These are phyloP conservation scores for Discostella pseudostelligera DNA, from an alignment of 108 stramenopile species.

Conservation along the genomic window DNA sequence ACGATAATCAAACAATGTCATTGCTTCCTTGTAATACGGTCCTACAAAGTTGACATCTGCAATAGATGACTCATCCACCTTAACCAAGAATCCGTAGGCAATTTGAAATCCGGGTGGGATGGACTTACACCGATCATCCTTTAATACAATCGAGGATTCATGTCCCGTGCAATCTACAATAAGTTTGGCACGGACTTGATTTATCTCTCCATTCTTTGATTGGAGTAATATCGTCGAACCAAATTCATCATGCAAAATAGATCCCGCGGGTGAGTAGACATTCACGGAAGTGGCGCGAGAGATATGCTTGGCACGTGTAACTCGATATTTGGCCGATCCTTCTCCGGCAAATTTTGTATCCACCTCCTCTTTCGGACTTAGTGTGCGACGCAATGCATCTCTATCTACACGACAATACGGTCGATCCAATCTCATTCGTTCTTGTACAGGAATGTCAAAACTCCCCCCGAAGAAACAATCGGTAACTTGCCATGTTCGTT, in stretches of 20 bases:
- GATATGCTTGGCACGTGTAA: slow-evolving; percentile 65
- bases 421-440: slow-evolving; percentile 71
- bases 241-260: slow-evolving; percentile 62
- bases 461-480: slow-evolving; percentile 94
- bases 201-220: slow-evolving; percentile 48
- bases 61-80: slow-evolving; percentile 65
- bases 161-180: slow-evolving; percentile 92
- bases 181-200: slow-evolving; percentile 73
- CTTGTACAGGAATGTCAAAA: slow-evolving; percentile 74
- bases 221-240: slow-evolving; percentile 62
- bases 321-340: slow-evolving; percentile 44
- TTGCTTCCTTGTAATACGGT: slow-evolving; percentile 91
- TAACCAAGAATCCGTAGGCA: slow-evolving; percentile 88
- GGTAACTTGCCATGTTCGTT: slow-evolving; percentile 80
- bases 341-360: slow-evolving; percentile 22
- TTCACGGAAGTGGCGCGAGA: slow-evolving; percentile 71
- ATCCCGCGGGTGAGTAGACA: slow-evolving; percentile 70
- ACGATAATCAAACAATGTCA: slow-evolving; percentile 96
- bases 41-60: slow-evolving; percentile 56
- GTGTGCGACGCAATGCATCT: slow-evolving; percentile 54
- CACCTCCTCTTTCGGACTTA: slow-evolving; percentile 48
- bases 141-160: slow-evolving; percentile 81
- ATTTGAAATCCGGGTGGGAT: slow-evolving; percentile 90
- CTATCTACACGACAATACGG: slow-evolving; percentile 86
- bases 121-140: slow-evolving; percentile 59